A percentile compares a stretch with the other conserved stretches of the same genome.
Evolutionary conservation across 2,329 filamentous ascomycete genomes (phyloP).

Genomic region (Aureobasidium pullulans): DNA sequence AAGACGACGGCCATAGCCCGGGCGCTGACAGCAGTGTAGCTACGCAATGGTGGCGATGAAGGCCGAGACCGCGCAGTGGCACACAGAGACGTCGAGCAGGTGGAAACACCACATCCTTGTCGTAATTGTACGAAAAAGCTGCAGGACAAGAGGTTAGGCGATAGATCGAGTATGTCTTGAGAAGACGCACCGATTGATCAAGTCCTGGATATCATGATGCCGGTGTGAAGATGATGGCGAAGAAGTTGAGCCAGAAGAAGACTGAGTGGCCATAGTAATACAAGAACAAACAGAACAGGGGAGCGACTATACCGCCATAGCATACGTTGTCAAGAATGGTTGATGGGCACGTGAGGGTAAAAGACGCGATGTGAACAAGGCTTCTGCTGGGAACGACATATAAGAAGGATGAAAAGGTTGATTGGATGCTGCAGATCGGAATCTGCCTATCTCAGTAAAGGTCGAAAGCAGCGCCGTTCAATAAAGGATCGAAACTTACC

Average conservation of each 20-base stretch:
- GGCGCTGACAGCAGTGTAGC: slow-evolving; percentile 72
- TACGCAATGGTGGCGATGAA: slow-evolving; percentile 59
- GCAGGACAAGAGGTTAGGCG: not conserved
- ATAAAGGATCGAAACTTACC: not conserved
- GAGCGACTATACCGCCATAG: not conserved
- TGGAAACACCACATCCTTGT: slow-evolving; percentile 61
- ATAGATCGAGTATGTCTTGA: not conserved
- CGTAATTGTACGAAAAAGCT: slow-evolving; percentile 73
- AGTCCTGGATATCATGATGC: not conserved
- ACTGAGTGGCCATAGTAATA: slow-evolving; percentile 1
- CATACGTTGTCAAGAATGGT: not conserved
- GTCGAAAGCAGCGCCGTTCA: not conserved
- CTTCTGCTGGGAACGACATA: not conserved
- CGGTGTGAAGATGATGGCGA: not conserved
- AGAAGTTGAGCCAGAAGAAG: not conserved
- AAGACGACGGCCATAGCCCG: slow-evolving; percentile 70
- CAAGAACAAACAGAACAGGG: not conserved
- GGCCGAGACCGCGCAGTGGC: slow-evolving; percentile 65
- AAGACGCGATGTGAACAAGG: not conserved
- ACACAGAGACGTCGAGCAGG: slow-evolving; percentile 67
- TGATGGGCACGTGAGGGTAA: not conserved
- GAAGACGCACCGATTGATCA: slow-evolving; percentile 10
- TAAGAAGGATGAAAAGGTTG: not conserved
- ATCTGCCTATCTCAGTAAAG: not conserved
- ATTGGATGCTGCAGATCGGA: not conserved